A percentile compares a stretch with the other conserved stretches of the same genome.
phyloP scores from a whole-genome alignment of 2,329 filamentous ascomycete genomes.

The Xylaria sp. region DNA sequence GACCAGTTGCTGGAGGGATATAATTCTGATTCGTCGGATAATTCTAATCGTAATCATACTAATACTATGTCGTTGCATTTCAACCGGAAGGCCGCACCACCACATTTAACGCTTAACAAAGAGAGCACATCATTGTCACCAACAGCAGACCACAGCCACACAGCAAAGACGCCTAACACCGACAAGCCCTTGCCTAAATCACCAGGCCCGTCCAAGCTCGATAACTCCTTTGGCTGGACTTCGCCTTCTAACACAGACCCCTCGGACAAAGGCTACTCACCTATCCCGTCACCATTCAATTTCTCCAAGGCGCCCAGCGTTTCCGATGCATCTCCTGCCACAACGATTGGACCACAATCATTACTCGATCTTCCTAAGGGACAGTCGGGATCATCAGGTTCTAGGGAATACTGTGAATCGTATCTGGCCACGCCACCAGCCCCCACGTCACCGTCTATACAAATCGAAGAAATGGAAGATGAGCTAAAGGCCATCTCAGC shows the following conservation, averaged over 20 bases:
- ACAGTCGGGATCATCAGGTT: conserved; percentile 46
- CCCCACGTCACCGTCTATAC: conserved; percentile 46
- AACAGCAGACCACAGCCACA: conserved; percentile 31
- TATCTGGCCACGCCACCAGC: conserved; percentile 54
- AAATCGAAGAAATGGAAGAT: conserved; percentile 88
- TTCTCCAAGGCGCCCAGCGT: conserved; percentile 45
- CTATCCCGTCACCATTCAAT: conserved; percentile 53
- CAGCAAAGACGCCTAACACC: conserved; percentile 44
- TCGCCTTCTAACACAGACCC: conserved; percentile 53
- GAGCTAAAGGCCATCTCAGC: conserved; percentile 91
- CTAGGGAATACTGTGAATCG: conserved; percentile 54
- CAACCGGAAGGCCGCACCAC: conserved; percentile 52
- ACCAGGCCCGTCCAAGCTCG: conserved; percentile 53
- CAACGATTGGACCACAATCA: conserved; percentile 42
- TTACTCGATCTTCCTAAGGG: conserved; percentile 44
- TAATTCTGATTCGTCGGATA: conserved; percentile 40
- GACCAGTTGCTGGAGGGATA: conserved; percentile 40
- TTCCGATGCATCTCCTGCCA: conserved; percentile 47
- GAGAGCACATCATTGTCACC: conserved; percentile 39
- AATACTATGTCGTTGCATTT: conserved; percentile 52
- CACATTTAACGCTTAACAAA: conserved; percentile 54
- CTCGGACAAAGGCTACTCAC: conserved; percentile 51
- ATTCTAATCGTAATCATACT: conserved; percentile 43
- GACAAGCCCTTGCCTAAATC: conserved; percentile 61
- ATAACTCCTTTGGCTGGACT: conserved; percentile 58